Percentiles rank a stretch among this genome's conserved stretches.
phyloP scores from a whole-genome alignment of 345 rosid genomes.

The Salix dunnii region DNA sequence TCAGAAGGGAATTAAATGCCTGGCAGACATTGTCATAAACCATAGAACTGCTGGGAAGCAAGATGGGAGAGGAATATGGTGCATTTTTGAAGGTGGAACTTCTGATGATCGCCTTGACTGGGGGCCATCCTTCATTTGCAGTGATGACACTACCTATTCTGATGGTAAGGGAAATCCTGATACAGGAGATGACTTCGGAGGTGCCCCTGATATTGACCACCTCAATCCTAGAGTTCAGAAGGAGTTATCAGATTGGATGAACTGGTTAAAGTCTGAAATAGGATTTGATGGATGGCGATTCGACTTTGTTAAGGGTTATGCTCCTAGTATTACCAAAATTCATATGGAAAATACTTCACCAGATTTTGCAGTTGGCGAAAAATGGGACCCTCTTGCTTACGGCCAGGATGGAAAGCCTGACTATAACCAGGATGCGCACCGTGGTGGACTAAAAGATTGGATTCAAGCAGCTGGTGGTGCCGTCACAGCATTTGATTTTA shows the following conservation, averaged over 20 bases:
- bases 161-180: constrained; percentile 73
- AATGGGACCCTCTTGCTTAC: constrained; percentile 53
- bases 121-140: constrained; percentile 74
- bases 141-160: constrained; percentile 41
- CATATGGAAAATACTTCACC: constrained; percentile 54
- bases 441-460: constrained; percentile 57
- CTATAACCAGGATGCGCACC: constrained; percentile 54
- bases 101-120: constrained; percentile 73
- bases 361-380: constrained; percentile 76
- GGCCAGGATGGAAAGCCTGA: constrained; percentile 55
- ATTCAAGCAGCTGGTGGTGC: constrained; percentile 55
- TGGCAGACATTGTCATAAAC: constrained; percentile 86
- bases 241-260: constrained; percentile 86
- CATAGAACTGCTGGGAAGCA: constrained; percentile 74
- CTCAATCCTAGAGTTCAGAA: constrained; percentile 59
- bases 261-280: constrained; percentile 70
- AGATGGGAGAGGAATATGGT: constrained; percentile 59
- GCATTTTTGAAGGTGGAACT: constrained; percentile 85
- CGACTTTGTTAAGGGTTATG: constrained; percentile 66
- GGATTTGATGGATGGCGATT: constrained; percentile 81
- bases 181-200: constrained; percentile 40
- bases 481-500: constrained; percentile 74
- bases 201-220: constrained; percentile 88
- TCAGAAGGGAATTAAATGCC: constrained; percentile 50
- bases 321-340: constrained; percentile 50